phyloP scores from a whole-genome alignment of 1,284 basidiomycete species.

The Tilletia setariae region DNA sequence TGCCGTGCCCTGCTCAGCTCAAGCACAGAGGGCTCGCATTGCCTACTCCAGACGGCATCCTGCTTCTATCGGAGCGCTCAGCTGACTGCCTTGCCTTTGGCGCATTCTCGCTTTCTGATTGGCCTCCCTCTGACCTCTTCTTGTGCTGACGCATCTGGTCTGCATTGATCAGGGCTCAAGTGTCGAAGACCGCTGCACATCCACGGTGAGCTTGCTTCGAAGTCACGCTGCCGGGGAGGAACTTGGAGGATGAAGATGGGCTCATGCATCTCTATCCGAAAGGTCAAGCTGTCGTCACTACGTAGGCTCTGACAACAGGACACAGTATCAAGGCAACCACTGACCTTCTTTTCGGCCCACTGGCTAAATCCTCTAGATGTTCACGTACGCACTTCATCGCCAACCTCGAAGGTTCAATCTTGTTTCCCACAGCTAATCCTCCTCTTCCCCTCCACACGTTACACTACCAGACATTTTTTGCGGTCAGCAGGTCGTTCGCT shows the following conservation, averaged over 20 bases:
- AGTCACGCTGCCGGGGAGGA: neutral
- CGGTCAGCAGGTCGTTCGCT: neutral
- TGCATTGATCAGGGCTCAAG: constrained; percentile 1
- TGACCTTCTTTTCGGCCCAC: no score
- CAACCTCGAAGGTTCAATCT: no score
- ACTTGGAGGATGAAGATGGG: neutral
- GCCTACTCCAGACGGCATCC: no score
- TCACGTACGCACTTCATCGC: neutral
- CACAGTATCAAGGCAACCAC: neutral
- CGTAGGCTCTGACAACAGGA: constrained; percentile 18
- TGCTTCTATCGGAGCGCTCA: neutral
- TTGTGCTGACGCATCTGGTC: neutral
- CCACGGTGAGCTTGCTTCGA: neutral
- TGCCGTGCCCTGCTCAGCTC: no score
- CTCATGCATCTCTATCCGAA: neutral
- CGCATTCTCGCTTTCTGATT: neutral
- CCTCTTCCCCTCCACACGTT: neutral
- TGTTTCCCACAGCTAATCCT: no score
- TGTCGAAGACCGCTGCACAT: neutral
- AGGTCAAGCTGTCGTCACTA: constrained; percentile 31
- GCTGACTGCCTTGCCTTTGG: neutral
- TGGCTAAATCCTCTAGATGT: neutral
- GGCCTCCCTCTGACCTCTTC: neutral
- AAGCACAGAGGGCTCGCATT: no score
- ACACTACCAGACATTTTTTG: constrained; percentile 30